Percentiles rank a stretch among this genome's conserved stretches.
Conservation (phyloP, 108 stramenopile genomes). For the Skeletonema tropicum region DNA sequence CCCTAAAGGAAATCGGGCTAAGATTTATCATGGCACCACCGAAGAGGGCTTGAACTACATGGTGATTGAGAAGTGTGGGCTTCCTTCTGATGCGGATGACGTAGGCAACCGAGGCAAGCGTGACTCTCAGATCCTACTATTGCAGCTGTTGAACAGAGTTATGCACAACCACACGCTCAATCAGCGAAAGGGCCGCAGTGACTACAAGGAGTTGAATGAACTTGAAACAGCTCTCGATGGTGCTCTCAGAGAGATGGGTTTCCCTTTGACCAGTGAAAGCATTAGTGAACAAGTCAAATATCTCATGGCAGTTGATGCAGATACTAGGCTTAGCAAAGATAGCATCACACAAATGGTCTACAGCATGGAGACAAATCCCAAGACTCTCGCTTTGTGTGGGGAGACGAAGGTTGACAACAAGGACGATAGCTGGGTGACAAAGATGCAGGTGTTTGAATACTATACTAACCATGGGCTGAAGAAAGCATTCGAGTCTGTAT, state of each 20-base stretch:
- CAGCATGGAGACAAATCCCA: background rate
- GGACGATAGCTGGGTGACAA: conserved; percentile 14
- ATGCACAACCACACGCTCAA: conserved; percentile 27
- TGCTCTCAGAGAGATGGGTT: conserved; percentile 24
- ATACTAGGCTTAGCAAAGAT: background rate
- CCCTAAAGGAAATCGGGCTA: conserved; percentile 23
- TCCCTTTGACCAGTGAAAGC: background rate
- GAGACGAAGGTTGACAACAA: conserved; percentile 9
- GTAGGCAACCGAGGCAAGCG: conserved; percentile 63
- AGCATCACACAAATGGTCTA: background rate
- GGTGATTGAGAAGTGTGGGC: conserved; percentile 9
- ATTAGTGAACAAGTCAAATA: background rate
- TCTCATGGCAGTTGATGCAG: conserved; percentile 9
- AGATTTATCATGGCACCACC: conserved; percentile 11
- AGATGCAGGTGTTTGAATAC: conserved; percentile 14
- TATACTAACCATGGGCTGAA: conserved; percentile 54
- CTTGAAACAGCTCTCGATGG: conserved; percentile 48
- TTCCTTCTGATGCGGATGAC: background rate
- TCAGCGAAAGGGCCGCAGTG: background rate
- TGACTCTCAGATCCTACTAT: conserved; percentile 58
- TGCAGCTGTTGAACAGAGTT: conserved; percentile 55
- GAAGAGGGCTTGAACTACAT: conserved; percentile 6
- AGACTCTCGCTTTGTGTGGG: conserved; percentile 3
- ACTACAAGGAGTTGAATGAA: conserved; percentile 40
- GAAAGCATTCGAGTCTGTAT: conserved; percentile 64